Evolutionary conservation across 768 basidiomycete species (phyloP), one percentile per base, ranked within the genome.

Genomic region (Boletus rufocinnamomeus): DNA sequence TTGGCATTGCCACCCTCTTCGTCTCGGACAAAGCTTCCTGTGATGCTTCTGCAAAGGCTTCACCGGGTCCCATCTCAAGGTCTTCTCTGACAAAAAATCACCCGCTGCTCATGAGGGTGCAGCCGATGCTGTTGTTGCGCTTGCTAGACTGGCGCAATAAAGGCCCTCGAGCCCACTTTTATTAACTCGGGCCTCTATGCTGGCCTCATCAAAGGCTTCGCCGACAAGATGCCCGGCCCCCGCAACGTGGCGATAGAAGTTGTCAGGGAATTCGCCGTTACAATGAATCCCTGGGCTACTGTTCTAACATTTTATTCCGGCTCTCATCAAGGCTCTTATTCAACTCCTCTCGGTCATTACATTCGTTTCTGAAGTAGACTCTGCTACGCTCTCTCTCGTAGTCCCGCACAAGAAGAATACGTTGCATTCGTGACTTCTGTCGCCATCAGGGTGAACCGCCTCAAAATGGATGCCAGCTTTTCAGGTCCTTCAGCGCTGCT

Each of bases 341-440:
- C 83, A 84, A 62, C 90, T 96, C 79, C 93, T 97, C 77, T 94
- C 94, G 77, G 87, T 95, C 58, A 98, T 95, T 77, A 97, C 95
- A 76, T 98, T 97, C 88, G 95, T 98, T 91, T 93, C 95, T 54
- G 95, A 97, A 83, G 95, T 97, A 77, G 95, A 97, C 69, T 94
- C 95, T 50, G 84, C 95, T 56, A 97, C 94, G 65, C 89, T 97
- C 65, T 96, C 87, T 98, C 65, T 98, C 66, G 96, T 98, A 93
- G 95, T 95, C 60, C 95, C 95, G 79, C 82, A 27, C 78, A 88
- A 61, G 93, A 94, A 73, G 76, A 75, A 46, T 76, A 93, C 63
- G 91, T 97, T 62, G 83, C 83, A 7, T 89, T 98, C 70, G 78
- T 99, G 62, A 95, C 93, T 6, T 95, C 93, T n/a, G 89, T 88